These are phyloP conservation scores for Hydrangea macrophylla DNA, from an alignment of 148 eudicot genomes.

Conservation along the genomic window DNA sequence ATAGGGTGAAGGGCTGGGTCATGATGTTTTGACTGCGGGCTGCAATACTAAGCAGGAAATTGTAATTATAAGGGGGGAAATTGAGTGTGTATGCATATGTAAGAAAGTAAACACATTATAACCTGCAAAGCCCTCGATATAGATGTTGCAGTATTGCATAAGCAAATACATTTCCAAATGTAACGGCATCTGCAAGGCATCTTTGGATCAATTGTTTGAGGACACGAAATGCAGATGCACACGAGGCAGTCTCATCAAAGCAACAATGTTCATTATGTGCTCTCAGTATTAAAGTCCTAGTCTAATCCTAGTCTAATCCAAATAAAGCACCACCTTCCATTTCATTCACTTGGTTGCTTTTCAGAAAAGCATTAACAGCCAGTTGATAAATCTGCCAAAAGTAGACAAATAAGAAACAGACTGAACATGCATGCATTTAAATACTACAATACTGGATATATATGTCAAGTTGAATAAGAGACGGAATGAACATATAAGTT, in stretches of 20 bases:
- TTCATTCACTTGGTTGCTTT: slow-evolving; percentile 91
- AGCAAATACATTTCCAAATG: slow-evolving; percentile 86
- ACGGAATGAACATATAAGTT: too few relatives aligned
- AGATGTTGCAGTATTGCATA: slow-evolving; percentile 92
- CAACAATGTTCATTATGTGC: slow-evolving; percentile 52
- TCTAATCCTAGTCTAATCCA: slow-evolving; percentile 84
- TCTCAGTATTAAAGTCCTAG: slow-evolving; percentile 43
- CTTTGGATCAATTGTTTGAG: slow-evolving; percentile 88
- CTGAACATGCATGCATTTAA: background rate
- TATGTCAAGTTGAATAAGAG: background rate
- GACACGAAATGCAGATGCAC: slow-evolving; percentile 85
- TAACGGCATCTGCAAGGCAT: slow-evolving; percentile 88
- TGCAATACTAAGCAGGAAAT: slow-evolving; percentile 37
- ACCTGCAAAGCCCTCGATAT: slow-evolving; percentile 99
- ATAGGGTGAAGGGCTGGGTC: slow-evolving; percentile 91
- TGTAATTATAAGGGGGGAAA: background rate
- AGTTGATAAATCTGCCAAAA: slow-evolving; percentile 78
- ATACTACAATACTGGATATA: too few relatives aligned
- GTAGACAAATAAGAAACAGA: background rate
- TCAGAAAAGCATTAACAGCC: slow-evolving; percentile 88
- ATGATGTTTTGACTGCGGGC: slow-evolving; percentile 92
- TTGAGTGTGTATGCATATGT: slow-evolving; percentile 9
- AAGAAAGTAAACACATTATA: slow-evolving; percentile 17
- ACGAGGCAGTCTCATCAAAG: slow-evolving; percentile 75
- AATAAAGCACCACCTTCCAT: slow-evolving; percentile 83